Base-by-base conservation (phyloP, 495 filamentous ascomycete genomes). In the Glarea lozoyensis region DNA sequence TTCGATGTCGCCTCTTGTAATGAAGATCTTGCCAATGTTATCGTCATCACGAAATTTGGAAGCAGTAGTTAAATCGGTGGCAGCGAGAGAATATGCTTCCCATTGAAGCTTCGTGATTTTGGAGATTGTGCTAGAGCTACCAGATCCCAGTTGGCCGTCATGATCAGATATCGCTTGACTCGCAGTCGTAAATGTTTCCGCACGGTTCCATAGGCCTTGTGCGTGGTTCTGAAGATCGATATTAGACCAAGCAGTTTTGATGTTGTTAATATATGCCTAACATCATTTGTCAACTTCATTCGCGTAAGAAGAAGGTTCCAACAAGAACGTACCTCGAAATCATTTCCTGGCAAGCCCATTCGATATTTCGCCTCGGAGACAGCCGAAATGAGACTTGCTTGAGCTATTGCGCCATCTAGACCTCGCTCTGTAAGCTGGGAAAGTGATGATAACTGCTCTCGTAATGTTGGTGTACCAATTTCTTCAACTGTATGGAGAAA, bases 1-100 rank as follows among this genome's bases (percentile, higher is more conserved):
- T 43, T 84, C 80, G 15, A 63, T 61, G 48, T 85, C 80, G 19
- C 81, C 81, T 15, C 81, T 68, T 4, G 64, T 68, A 19, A 81
- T 44, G 53, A 82, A 76, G 31, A 81, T 79, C 40, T 73, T 73
- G 18, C 69, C 65, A 18, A 79, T 49, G 30, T 78, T 69, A n/a
- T 72, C 64, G n/a, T 62, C 57, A 12, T 45, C 37, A 2, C 70
- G 65, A 3, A 76, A 53, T 46, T 71, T 77, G 11, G 70, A 63
- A 1, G 75, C 77, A 13, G 63, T 62, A 1, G 75, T 72, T 29
- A 82, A 62, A 25, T 57, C 58, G 7, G 64, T 62, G 25, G 75
- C 50, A 11, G 70, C 71, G 23, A 54, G 52, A 0, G 65, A 73
- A 13, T 77, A 60, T 13, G 63, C 62, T 44, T 64, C 61, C 70